Percentiles rank a stretch among this genome's conserved stretches.
These are phyloP conservation scores for Ustilago nuda DNA, from an alignment of 1,284 basidiomycete species.

Conservation along the genomic window DNA sequence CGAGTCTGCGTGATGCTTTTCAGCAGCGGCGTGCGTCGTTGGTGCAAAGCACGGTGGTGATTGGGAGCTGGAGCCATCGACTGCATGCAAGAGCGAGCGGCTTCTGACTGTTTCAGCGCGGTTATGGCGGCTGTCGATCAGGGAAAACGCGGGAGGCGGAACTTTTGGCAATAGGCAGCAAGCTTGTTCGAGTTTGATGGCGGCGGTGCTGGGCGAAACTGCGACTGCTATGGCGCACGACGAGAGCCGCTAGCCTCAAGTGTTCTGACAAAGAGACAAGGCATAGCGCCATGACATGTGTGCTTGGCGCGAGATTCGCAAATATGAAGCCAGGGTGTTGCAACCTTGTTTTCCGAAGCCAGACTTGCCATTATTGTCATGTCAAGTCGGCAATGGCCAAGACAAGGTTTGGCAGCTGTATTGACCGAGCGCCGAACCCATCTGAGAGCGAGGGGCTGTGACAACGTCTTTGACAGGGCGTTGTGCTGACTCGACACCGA, in stretches of 20 bases:
- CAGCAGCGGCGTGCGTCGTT: neutral
- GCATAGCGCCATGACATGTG: too few species aligned
- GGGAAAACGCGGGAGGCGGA: neutral
- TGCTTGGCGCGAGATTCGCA: neutral
- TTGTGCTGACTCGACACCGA: neutral
- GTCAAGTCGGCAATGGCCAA: conserved; percentile 24
- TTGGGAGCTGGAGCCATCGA: neutral
- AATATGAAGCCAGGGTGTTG: neutral
- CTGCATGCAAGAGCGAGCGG: neutral
- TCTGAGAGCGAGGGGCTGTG: conserved; percentile 2
- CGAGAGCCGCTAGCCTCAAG: too few species aligned
- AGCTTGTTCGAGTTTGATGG: neutral
- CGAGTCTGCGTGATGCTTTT: neutral
- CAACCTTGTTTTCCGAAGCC: neutral
- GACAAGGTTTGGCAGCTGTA: conserved; percentile 15
- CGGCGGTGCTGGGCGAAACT: neutral
- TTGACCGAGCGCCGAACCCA: conserved; percentile 20
- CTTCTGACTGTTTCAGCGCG: neutral
- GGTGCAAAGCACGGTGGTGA: neutral
- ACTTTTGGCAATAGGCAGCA: neutral
- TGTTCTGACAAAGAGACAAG: too few species aligned
- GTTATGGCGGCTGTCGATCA: neutral
- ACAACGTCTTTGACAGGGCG: conserved; percentile 2
- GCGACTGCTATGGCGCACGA: neutral
- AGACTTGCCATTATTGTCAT: neutral